Percentiles rank a stretch among this genome's conserved stretches.
Evolutionary conservation across 2,329 filamentous ascomycete genomes (phyloP).

Genomic region (Neophaeococcomyces mojaviensis): DNA sequence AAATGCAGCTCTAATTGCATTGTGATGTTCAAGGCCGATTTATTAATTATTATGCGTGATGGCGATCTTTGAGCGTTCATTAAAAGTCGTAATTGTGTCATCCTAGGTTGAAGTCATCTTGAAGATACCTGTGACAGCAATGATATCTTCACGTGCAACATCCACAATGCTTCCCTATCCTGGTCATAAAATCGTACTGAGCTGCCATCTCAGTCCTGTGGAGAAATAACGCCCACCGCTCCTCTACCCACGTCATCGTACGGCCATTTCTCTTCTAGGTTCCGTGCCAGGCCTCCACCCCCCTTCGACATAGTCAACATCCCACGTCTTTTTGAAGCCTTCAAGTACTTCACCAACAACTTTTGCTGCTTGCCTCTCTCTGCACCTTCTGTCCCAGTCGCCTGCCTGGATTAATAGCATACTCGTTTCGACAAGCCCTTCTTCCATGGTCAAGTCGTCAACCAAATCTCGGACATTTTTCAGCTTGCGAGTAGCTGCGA

Average conservation of each 20-base stretch:
- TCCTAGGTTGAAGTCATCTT: no score
- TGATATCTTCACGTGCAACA: no score
- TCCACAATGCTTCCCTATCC: no score
- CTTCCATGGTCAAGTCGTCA: conserved; percentile 73
- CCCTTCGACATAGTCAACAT: conserved; percentile 10
- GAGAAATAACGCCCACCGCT: neutral
- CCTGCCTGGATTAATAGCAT: conserved; percentile 72
- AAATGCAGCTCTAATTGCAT: no score
- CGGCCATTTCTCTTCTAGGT: neutral
- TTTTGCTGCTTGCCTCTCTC: conserved; percentile 69
- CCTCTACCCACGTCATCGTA: neutral
- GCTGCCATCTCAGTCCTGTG: no score
- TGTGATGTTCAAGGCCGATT: no score
- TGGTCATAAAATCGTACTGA: no score
- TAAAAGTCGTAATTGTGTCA: no score
- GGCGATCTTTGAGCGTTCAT: no score
- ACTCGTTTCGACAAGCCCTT: conserved; percentile 74
- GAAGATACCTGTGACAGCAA: no score
- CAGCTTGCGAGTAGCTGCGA: conserved; percentile 69
- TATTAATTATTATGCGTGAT: no score
- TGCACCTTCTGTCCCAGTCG: conserved; percentile 72
- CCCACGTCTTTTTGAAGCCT: conserved; percentile 61
- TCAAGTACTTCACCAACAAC: conserved; percentile 83
- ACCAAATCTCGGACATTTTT: conserved; percentile 79
- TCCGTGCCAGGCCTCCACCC: neutral